Conservation (phyloP, 805 yeast species). For the Saccharomyces jurei region DNA sequence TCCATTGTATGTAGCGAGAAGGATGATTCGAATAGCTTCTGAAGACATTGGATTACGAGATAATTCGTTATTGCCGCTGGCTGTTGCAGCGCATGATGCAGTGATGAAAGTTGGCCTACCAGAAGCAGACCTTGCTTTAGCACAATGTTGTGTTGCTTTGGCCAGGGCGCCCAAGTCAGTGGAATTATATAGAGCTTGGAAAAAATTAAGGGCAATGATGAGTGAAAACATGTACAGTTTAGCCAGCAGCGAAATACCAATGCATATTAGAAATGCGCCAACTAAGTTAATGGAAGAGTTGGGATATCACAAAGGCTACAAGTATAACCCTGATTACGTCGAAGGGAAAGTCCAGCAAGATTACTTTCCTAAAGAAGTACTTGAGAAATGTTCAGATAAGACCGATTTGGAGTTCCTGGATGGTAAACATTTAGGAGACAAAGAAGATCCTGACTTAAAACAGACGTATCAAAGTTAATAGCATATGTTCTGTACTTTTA, state of each 20-base stretch:
- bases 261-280: constrained; percentile 91
- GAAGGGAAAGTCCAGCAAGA: constrained; percentile 69
- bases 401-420: constrained; percentile 40
- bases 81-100: constrained; percentile 77
- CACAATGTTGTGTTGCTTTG: constrained; percentile 87
- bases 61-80: constrained; percentile 76
- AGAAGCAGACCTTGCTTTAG: constrained; percentile 81
- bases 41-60: constrained; percentile 90
- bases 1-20: constrained; percentile 77
- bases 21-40: constrained; percentile 91
- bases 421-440: constrained; percentile 48
- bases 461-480: neutral
- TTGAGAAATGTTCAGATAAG: constrained; percentile 16
- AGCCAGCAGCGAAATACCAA: constrained; percentile 50
- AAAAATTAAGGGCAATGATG: constrained; percentile 51
- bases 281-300: constrained; percentile 81
- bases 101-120: constrained; percentile 90
- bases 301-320: constrained; percentile 78
- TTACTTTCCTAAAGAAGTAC: constrained; percentile 61
- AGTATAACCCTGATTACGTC: constrained; percentile 75
- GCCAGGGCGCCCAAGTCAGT: constrained; percentile 84
- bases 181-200: constrained; percentile 74
- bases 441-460: constrained; percentile 36
- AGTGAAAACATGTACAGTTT: constrained; percentile 41
- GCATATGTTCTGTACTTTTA: neutral